Evolutionary conservation across 495 filamentous ascomycete genomes (phyloP), one percentile per base, ranked within the genome.

Genomic region (Sphaerosporella brunnea): DNA sequence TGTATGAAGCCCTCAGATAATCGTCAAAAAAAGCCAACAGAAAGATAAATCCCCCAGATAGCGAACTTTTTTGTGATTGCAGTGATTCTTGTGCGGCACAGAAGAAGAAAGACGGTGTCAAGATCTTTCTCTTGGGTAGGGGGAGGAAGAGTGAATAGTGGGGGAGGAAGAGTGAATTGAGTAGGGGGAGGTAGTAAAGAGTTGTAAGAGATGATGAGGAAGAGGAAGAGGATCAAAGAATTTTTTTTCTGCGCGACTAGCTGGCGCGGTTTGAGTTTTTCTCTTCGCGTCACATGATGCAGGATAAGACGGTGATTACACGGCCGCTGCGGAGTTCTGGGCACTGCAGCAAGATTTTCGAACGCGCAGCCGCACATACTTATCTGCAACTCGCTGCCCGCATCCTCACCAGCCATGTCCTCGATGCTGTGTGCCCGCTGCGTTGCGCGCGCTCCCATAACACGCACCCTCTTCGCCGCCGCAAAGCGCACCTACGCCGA

Each of bases 341-440:
- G n/a, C n/a, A n/a, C n/a, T n/a, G n/a, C n/a, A n/a, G n/a, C n/a
- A n/a, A n/a, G n/a, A n/a, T n/a, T n/a, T n/a, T n/a, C n/a, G n/a
- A n/a, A n/a, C n/a, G n/a, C n/a, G n/a, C n/a, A n/a, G n/a, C n/a
- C n/a, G n/a, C n/a, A n/a, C n/a, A n/a, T n/a, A n/a, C n/a, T n/a
- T n/a, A n/a, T n/a, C n/a, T n/a, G n/a, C n/a, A n/a, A n/a, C n/a
- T n/a, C n/a, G n/a, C n/a, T n/a, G n/a, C n/a, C n/a, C n/a, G n/a
- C n/a, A n/a, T n/a, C n/a, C n/a, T n/a, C n/a, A n/a, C n/a, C n/a
- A n/a, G n/a, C n/a, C n/a, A 40, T 40, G 37, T 9, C 37, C 10
- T 9, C 37, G 18, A 64, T 64, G 62, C 58, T 63, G 46, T 65
- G 60, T 36, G 42, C 44, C 24, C 53, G 53, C 37, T 64, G 61